Evolutionary conservation across 1,284 basidiomycete species (phyloP).

Genomic region (Pseudozyma sp.): DNA sequence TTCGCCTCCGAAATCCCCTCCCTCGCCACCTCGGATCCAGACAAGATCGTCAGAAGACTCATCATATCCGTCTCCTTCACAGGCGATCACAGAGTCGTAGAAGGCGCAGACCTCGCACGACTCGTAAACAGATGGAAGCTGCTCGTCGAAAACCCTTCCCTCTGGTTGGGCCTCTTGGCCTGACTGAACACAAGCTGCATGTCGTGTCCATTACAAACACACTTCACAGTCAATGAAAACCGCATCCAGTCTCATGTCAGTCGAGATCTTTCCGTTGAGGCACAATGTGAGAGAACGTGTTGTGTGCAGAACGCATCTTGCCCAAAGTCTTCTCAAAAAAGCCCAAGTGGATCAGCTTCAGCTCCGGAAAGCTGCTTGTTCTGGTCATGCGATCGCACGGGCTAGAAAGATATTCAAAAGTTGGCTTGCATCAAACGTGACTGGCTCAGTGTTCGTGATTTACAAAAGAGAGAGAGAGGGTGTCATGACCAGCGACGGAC

Average conservation of each 20-base stretch:
- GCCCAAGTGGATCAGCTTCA: no score
- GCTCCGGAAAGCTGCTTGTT: no score
- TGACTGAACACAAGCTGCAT: conserved; percentile 16
- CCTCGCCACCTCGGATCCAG: conserved; percentile 21
- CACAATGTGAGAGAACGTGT: no score
- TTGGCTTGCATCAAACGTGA: conserved; percentile 9
- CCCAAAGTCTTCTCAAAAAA: no score
- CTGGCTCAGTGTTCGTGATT: conserved; percentile 26
- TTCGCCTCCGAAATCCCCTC: conserved; percentile 50
- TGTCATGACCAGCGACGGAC: not conserved
- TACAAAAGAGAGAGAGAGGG: conserved; percentile 15
- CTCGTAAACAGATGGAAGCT: conserved; percentile 89
- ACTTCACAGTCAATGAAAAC: conserved; percentile 1
- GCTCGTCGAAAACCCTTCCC: conserved; percentile 83
- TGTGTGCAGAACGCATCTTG: no score
- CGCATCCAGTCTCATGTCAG: not conserved
- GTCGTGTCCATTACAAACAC: not conserved
- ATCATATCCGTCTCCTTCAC: conserved; percentile 61
- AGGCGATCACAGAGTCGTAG: conserved; percentile 89
- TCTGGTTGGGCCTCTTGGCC: conserved; percentile 75
- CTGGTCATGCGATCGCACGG: no score
- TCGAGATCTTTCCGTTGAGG: no score
- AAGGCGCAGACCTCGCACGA: conserved; percentile 89
- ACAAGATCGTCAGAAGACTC: conserved; percentile 40
- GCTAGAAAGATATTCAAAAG: not conserved